Conservation (phyloP, 2,329 filamentous ascomycete genomes). For the Colletotrichum sp. region DNA sequence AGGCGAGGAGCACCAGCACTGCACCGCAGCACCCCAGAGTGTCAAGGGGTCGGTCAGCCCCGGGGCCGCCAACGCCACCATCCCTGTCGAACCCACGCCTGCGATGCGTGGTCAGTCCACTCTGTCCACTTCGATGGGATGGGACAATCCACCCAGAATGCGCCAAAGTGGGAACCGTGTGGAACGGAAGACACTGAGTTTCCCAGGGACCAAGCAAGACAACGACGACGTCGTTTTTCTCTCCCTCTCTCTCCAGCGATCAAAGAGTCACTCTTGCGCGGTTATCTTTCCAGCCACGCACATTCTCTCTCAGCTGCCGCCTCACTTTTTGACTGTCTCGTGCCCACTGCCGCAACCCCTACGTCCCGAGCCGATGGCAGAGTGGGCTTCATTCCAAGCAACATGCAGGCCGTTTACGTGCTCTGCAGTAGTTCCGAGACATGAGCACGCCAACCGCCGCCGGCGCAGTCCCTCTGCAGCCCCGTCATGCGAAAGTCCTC, state of each 20-base stretch:
- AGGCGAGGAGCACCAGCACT: neutral
- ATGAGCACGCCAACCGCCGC: neutral
- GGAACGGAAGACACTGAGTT: neutral
- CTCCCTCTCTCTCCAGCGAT: neutral
- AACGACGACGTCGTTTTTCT: neutral
- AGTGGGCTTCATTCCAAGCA: neutral
- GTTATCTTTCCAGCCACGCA: slow-evolving; percentile 8
- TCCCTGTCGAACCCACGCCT: slow-evolving; percentile 10
- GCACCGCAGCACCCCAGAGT: neutral
- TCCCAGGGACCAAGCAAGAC: neutral
- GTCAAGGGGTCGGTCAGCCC: neutral
- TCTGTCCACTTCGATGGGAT: slow-evolving; percentile 16
- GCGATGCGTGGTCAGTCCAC: slow-evolving; percentile 14
- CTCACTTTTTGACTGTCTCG: neutral
- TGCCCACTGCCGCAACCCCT: neutral
- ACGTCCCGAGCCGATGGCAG: neutral
- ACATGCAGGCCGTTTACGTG: neutral
- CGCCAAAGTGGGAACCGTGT: neutral
- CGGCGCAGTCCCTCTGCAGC: neutral
- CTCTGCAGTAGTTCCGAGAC: neutral
- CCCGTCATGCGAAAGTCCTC: neutral
- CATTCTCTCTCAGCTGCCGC: neutral
- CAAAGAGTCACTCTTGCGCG: neutral
- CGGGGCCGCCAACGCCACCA: neutral
- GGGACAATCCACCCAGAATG: slow-evolving; percentile 9